phyloP scores from a whole-genome alignment of 2,329 filamentous ascomycete genomes.

The Ophiostoma montium region DNA sequence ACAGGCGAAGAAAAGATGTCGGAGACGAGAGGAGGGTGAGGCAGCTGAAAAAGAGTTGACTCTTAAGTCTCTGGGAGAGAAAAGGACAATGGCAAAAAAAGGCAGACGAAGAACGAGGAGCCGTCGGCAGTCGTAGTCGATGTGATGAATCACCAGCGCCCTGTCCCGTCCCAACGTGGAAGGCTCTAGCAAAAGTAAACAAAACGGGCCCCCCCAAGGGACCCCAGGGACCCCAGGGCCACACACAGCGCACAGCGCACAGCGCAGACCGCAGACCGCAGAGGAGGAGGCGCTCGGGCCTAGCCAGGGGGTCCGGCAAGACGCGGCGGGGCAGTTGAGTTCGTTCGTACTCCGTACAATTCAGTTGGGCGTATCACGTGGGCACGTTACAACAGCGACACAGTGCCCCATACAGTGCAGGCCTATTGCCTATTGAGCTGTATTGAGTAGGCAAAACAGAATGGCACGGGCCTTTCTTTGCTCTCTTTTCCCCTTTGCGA shows the following conservation, averaged over 20 bases:
- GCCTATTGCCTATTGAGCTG: too few species aligned
- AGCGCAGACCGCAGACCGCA: too few species aligned
- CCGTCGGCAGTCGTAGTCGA: not conserved
- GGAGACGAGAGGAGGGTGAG: not conserved
- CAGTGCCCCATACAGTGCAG: not conserved
- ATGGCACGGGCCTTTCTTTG: not conserved
- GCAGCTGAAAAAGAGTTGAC: not conserved
- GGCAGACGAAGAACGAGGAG: not conserved
- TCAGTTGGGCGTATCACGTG: too few species aligned
- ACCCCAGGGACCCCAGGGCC: too few species aligned
- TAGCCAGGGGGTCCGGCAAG: not conserved
- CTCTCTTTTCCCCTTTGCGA: not conserved
- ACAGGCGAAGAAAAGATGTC: constrained; percentile 1
- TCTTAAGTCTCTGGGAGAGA: not conserved
- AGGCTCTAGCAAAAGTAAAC: constrained; percentile 14
- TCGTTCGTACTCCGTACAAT: too few species aligned
- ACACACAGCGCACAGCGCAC: too few species aligned
- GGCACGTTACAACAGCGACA: not conserved
- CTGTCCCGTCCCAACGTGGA: not conserved
- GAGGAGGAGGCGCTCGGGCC: constrained; percentile 12
- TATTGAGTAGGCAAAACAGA: too few species aligned
- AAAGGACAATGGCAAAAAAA: constrained; percentile 1
- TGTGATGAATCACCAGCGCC: not conserved
- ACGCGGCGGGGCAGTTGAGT: constrained; percentile 1
- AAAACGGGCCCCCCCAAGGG: constrained; percentile 3